Evolutionary conservation across 1,284 basidiomycete genomes (phyloP).

Genomic region (Puccinia coronata): DNA sequence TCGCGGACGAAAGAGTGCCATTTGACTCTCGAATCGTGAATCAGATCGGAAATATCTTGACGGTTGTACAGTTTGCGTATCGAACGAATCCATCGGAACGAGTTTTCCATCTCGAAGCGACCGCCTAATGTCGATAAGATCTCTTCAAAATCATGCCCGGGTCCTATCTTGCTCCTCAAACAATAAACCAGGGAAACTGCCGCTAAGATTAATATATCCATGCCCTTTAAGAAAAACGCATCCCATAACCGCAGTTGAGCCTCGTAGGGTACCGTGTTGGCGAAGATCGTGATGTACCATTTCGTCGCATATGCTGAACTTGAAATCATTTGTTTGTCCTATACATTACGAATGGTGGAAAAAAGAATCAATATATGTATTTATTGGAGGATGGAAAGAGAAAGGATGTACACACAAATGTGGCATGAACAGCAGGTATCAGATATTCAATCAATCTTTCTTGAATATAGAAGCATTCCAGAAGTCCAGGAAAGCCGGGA

Average conservation of each 20-base stretch:
- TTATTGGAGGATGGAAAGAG: not conserved
- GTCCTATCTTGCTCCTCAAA: conserved; percentile 70
- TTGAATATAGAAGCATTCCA: conserved; percentile 92
- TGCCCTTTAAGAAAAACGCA: conserved; percentile 82
- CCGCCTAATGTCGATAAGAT: conserved; percentile 66
- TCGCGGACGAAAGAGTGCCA: conserved; percentile 71
- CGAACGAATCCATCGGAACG: conserved; percentile 24
- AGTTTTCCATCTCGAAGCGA: conserved; percentile 34
- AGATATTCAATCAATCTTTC: conserved; percentile 78
- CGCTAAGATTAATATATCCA: conserved; percentile 80
- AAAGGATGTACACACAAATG: conserved; percentile 65
- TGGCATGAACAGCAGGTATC: conserved; percentile 82
- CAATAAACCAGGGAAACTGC: conserved; percentile 87
- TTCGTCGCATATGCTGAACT: conserved; percentile 95
- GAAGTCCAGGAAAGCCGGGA: conserved; percentile 91
- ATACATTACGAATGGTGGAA: too few relatives aligned
- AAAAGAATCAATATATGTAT: too few relatives aligned
- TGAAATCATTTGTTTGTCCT: conserved; percentile 78
- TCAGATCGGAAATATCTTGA: conserved; percentile 19
- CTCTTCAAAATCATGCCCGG: conserved; percentile 82
- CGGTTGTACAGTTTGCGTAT: conserved; percentile 32
- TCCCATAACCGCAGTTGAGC: conserved; percentile 95
- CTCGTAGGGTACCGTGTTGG: conserved; percentile 94
- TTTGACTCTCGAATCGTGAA: conserved; percentile 62
- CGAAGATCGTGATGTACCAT: conserved; percentile 93